Conservation (phyloP, 306 rosid species). For the Prunus salicina region DNA sequence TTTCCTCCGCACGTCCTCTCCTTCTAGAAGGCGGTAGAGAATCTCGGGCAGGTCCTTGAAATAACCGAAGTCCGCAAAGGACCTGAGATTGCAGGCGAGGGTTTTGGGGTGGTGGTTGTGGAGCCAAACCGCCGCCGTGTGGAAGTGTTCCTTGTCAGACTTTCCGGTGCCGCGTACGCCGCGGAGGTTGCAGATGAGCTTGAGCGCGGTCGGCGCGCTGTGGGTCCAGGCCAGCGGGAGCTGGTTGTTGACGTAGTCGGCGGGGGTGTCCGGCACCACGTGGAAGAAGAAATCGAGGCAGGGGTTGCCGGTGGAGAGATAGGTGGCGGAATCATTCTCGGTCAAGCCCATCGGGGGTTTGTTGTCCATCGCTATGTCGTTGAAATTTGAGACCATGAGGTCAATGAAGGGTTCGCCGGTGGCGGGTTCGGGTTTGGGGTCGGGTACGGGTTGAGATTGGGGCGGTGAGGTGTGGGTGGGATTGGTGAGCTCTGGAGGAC, state of each 20-base stretch:
- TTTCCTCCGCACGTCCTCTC: constrained; percentile 23
- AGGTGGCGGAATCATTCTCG: constrained; percentile 44
- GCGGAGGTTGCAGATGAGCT: constrained; percentile 61
- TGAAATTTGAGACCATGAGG: constrained; percentile 39
- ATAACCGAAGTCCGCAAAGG: constrained; percentile 60
- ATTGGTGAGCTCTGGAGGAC: constrained; percentile 55
- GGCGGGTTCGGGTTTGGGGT: constrained; percentile 2
- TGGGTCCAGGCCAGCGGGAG: constrained; percentile 46
- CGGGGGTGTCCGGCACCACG: constrained; percentile 49
- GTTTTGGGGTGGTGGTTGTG: constrained; percentile 62
- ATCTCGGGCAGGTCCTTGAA: constrained; percentile 74
- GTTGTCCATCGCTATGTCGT: neutral
- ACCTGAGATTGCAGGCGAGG: constrained; percentile 44
- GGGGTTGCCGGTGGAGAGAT: constrained; percentile 52
- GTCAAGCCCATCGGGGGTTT: constrained; percentile 29
- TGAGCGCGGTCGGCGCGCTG: constrained; percentile 52
- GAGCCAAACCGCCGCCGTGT: constrained; percentile 55
- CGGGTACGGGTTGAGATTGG: neutral
- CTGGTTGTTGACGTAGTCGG: constrained; percentile 11
- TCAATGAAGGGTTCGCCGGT: constrained; percentile 37
- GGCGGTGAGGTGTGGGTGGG: neutral
- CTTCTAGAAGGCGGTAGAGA: constrained; percentile 50
- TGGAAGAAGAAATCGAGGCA: constrained; percentile 68
- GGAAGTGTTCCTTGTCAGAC: constrained; percentile 44
- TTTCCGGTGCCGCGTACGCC: constrained; percentile 71